Base-by-base conservation (phyloP, 768 basidiomycete species). In the Ramaria sp. region DNA sequence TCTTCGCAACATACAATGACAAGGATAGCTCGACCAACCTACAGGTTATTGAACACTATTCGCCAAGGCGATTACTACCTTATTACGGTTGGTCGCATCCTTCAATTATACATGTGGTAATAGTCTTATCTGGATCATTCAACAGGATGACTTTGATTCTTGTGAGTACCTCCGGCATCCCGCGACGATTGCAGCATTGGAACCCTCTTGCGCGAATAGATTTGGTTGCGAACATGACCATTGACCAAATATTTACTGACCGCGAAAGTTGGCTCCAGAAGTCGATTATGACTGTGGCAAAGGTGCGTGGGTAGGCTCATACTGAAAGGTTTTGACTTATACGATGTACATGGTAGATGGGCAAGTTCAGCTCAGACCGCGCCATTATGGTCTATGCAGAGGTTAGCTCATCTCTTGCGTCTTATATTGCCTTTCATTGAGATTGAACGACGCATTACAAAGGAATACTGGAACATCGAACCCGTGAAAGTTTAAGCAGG, bases 321-420 rank as follows among this genome's bases (percentile, higher is more conserved):
- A 24, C 34, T 55, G 30, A 4, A 1, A 38, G 3, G 3, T 2
- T 12, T n/a, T 4, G 41, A 54, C 51, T 63, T 1, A 63, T 68
- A 37, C 59, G 53, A 66, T 59, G 69, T 65, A 12, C 60, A 65
- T 10, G 65, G 51, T 62, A 86, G 82, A 97, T 96, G 93, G 93
- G 92, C 69, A 94, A 93, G 66, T 97, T 97, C 76, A 92, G 91
- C 69, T 90, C 88, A 34, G 95, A 98, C 68, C 79, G 94, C 53
- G 89, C 91, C 3, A 94, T 96, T 65, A 81, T 83, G 62, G 88
- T 92, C 67, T 95, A 95, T 64, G 92, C 91, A 1, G 91, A 95
- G 54, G 54, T 55, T 17, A 24, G 39, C 45, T 19, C 9, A 17
- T 31, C 34, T 37, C 13, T 37, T 9, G 34, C 34, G 42, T 19